Base-by-base conservation (phyloP, 1,284 basidiomycete genomes). In the Irpex rosettiformis region DNA sequence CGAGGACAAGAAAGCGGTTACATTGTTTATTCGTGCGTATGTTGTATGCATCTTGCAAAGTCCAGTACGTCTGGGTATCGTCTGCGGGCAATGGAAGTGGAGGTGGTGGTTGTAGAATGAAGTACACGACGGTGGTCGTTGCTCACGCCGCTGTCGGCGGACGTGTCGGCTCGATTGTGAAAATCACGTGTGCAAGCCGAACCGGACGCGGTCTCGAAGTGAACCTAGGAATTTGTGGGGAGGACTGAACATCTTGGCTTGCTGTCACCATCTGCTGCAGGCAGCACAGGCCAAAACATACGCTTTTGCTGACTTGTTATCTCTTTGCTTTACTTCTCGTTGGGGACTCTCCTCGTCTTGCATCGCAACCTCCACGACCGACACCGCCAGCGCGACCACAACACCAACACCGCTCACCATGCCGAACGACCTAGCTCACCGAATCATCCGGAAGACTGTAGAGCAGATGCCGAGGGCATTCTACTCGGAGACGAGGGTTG, bases 401-500 rank as follows among this genome's bases (percentile, higher is more conserved):
- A 54, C 49, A 4, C 28, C 10, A 30, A 27, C 54, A 21, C 43
- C 22, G 25, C 18, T 28, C 16, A 25, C 3, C 42, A 33, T 8
- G 30, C 47, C 7, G 7, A 27, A 56, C 62, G 30, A 75, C 79
- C 52, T 37, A 37, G 73, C 84, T 3, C 90, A 92, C 73, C 75
- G 76, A 54, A 70, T 86, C 52, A 74, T 96, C 60, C 85, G 91
- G 58, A 75, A 76, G 28, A 73, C 94, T 55, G 89, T 94, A 16
- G 75, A 80, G 48, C 84, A 85, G 75, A 89, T 92, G 3, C 81
- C 93, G 28, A 80, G 84, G 70, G 88, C 91, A 8, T 96, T 96
- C 81, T 96, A 94, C 79, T 85, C 85, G 1, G 86, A 94, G 70
- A 84, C 95, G 54, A 86, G 85, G 66, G 85, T 96, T 54, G 82